These are phyloP conservation scores for Sisymbrium altissimum DNA, from an alignment of 345 rosid genomes.

Conservation along the genomic window DNA sequence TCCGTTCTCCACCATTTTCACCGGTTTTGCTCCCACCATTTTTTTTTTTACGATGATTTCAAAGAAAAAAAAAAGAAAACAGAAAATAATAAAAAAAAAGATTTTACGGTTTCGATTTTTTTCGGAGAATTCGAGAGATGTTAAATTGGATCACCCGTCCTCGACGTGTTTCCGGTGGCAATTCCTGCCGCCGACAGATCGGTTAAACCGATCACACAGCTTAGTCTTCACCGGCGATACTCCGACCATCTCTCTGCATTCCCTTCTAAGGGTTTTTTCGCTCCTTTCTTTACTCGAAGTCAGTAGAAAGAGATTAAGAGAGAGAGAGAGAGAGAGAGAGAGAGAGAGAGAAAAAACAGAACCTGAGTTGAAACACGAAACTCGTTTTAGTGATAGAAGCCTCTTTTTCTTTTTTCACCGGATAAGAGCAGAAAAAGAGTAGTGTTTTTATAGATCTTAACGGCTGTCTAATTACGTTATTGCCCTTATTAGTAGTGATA, in stretches of 20 bases:
- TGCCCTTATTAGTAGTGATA: slow-evolving; percentile 19
- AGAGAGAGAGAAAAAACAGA: background rate
- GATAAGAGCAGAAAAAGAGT: background rate
- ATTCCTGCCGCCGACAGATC: slow-evolving; percentile 71
- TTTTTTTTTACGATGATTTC: slow-evolving; percentile 1
- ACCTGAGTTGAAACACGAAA: slow-evolving; percentile 5
- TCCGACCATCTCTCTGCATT: slow-evolving; percentile 77
- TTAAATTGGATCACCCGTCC: slow-evolving; percentile 68
- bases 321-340: background rate
- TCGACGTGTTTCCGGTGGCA: slow-evolving; percentile 96
- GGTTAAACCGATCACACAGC: slow-evolving; percentile 41
- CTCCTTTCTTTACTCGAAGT: background rate
- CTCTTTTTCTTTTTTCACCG: background rate
- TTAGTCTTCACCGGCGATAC: slow-evolving; percentile 51
- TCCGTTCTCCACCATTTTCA: slow-evolving; percentile 26
- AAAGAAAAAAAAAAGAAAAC: background rate
- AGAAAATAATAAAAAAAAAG: background rate
- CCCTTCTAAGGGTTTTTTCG: slow-evolving; percentile 36
- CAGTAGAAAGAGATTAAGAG: background rate
- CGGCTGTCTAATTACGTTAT: background rate
- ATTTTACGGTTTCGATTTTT: background rate
- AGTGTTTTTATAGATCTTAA: slow-evolving; percentile 28
- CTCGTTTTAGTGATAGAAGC: background rate
- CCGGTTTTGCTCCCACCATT: slow-evolving; percentile 20
- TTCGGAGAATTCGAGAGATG: background rate